Conservation (phyloP, 257 asterid species). For the Solanum sparsipilum region DNA sequence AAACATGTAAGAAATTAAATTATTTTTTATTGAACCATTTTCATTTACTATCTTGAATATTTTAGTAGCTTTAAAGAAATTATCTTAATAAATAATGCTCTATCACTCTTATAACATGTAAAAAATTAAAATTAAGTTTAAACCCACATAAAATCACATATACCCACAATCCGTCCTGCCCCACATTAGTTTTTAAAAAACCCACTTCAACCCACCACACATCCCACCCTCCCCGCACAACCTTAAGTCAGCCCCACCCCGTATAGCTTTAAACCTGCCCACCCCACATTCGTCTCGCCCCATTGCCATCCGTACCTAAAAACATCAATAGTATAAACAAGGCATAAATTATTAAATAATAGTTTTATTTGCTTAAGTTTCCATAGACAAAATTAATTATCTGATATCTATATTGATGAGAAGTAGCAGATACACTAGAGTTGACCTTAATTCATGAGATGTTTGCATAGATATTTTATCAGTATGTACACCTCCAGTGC, state of each 20-base stretch:
- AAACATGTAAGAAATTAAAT: too few species aligned
- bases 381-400: background rate
- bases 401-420: background rate
- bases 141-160: too few species aligned
- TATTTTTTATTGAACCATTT: too few species aligned
- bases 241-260: accelerated
- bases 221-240: accelerated
- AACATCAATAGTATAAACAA: background rate
- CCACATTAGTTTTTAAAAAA: too few species aligned
- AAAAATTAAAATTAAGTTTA: too few species aligned
- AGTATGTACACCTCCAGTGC: background rate
- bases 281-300: accelerated
- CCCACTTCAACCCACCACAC: too few species aligned
- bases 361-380: background rate
- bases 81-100: too few species aligned
- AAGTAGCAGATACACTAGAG: background rate
- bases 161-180: accelerated
- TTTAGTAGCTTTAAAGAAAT: too few species aligned
- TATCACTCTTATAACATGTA: too few species aligned
- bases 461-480: background rate
- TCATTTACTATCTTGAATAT: too few species aligned
- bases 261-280: too few species aligned
- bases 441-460: background rate
- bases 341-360: background rate
- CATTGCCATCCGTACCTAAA: too few species aligned